Evolutionary conservation across 768 basidiomycete species (phyloP).

Genomic region (Phylloporus rhodoxanthus): DNA sequence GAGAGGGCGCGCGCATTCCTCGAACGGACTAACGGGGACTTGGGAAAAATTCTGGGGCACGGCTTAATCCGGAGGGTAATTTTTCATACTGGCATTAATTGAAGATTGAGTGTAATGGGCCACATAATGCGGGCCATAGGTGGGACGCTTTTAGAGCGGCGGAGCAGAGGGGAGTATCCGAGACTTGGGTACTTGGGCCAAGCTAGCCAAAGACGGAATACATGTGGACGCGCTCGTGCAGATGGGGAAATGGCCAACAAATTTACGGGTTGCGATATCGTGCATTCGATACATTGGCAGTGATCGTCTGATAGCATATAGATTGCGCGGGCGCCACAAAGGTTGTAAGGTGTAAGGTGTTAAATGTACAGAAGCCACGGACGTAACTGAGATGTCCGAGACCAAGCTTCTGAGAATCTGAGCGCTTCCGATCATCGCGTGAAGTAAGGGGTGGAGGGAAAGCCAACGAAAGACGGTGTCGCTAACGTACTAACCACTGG

Average conservation of each 20-base stretch:
- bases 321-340: conserved; percentile 27
- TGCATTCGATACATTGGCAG: conserved; percentile 13
- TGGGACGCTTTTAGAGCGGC: conserved; percentile 20
- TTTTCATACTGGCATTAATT: conserved; percentile 15
- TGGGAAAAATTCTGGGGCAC: conserved; percentile 12
- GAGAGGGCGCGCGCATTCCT: conserved; percentile 2
- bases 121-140: conserved; percentile 19
- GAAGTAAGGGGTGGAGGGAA: conserved; percentile 13
- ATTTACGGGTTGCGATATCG: conserved; percentile 10
- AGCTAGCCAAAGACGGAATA: conserved; percentile 20
- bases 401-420: conserved; percentile 27
- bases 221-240: conserved; percentile 12
- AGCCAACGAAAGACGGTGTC: conserved; percentile 6
- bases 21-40: conserved; percentile 12
- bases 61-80: conserved; percentile 7
- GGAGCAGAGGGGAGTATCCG: conserved; percentile 18
- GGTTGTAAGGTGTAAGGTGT: conserved; percentile 15
- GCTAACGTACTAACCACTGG: conserved; percentile 12
- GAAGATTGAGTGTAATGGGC: conserved; percentile 6
- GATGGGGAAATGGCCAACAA: conserved; percentile 13
- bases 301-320: conserved; percentile 20
- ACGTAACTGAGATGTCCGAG: conserved; percentile 32
- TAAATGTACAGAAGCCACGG: conserved; percentile 28
- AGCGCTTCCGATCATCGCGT: conserved; percentile 22
- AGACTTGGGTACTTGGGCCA: conserved; percentile 7